Evolutionary conservation across 2,329 filamentous ascomycete species (phyloP).

Genomic region (Penicillium sp.): DNA sequence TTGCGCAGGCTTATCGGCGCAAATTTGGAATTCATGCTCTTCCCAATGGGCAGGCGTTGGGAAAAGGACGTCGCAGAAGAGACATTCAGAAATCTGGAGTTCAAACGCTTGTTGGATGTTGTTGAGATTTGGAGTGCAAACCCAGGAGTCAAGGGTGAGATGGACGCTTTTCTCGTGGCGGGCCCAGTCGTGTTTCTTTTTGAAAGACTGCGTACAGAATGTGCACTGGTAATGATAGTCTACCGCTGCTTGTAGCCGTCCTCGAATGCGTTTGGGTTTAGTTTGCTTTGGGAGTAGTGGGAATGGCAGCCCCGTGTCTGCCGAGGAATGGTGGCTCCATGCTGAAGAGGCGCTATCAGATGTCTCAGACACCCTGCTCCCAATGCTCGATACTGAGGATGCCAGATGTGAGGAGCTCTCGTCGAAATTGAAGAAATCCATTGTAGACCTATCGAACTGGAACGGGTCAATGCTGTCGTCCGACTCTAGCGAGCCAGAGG

Average conservation of each 20-base stretch:
- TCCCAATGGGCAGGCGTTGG: conserved; percentile 49
- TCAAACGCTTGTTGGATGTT: conserved; percentile 13
- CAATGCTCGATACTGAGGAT: conserved; percentile 33
- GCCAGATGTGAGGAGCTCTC: conserved; percentile 27
- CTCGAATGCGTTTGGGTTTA: conserved; percentile 8
- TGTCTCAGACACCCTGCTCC: conserved; percentile 29
- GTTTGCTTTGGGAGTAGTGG: conserved; percentile 18
- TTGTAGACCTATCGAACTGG: conserved; percentile 11
- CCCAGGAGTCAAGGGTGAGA: conserved; percentile 46
- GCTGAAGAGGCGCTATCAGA: conserved; percentile 33
- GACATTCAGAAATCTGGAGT: conserved; percentile 34
- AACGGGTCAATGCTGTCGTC: conserved; percentile 11
- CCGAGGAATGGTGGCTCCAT: conserved; percentile 34
- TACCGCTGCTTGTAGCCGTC: not conserved
- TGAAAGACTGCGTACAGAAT: conserved; percentile 50
- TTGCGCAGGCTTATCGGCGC: conserved; percentile 50
- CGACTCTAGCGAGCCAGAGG: conserved; percentile 3
- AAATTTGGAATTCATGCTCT: conserved; percentile 53
- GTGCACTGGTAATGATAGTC: conserved; percentile 45
- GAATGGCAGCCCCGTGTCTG: conserved; percentile 21
- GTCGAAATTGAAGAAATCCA: conserved; percentile 30
- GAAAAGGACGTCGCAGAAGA: conserved; percentile 49
- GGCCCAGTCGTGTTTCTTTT: conserved; percentile 51
- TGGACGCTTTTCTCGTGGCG: conserved; percentile 53
- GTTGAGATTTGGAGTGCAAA: conserved; percentile 28